Percentiles rank a stretch among this genome's conserved stretches.
Conservation (phyloP, 2,329 filamentous ascomycete species). For the Aureobasidium melanogenum region DNA sequence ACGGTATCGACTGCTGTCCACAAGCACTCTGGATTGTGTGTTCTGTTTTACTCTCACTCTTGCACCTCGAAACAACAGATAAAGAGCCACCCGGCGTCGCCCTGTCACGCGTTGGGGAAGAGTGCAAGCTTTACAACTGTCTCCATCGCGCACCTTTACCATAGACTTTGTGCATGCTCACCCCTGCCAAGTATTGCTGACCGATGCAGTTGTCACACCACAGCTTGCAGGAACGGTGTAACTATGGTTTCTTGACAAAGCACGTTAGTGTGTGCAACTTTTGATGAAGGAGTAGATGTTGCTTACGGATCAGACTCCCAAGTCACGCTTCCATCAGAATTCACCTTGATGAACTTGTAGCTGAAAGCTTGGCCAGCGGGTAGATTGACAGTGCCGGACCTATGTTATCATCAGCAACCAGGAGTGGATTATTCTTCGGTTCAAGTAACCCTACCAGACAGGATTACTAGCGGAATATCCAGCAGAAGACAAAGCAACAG, state of each 20-base stretch:
- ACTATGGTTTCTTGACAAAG: background rate
- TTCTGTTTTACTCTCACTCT: too few relatives aligned
- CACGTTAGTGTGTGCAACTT: conserved; percentile 25
- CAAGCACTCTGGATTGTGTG: too few relatives aligned
- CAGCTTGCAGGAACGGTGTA: conserved; percentile 1
- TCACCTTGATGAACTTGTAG: conserved; percentile 59
- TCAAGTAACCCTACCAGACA: background rate
- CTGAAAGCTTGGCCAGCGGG: conserved; percentile 43
- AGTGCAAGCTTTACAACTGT: too few relatives aligned
- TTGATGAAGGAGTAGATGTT: conserved; percentile 34
- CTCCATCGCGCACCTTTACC: background rate
- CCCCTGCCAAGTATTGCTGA: background rate
- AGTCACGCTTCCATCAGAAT: conserved; percentile 42
- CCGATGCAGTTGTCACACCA: conserved; percentile 1
- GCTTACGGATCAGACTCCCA: conserved; percentile 53
- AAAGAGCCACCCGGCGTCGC: too few relatives aligned
- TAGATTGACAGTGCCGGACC: conserved; percentile 48
- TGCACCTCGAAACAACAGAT: too few relatives aligned
- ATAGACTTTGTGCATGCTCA: background rate
- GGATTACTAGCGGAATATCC: conserved; percentile 50
- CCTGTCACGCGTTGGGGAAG: too few relatives aligned
- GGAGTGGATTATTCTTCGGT: background rate
- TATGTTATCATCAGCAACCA: conserved; percentile 30
- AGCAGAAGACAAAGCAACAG: conserved; percentile 47
- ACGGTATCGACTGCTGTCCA: too few relatives aligned